Base-by-base conservation (phyloP, 2,329 filamentous ascomycete genomes). In the Talaromyces sp. region DNA sequence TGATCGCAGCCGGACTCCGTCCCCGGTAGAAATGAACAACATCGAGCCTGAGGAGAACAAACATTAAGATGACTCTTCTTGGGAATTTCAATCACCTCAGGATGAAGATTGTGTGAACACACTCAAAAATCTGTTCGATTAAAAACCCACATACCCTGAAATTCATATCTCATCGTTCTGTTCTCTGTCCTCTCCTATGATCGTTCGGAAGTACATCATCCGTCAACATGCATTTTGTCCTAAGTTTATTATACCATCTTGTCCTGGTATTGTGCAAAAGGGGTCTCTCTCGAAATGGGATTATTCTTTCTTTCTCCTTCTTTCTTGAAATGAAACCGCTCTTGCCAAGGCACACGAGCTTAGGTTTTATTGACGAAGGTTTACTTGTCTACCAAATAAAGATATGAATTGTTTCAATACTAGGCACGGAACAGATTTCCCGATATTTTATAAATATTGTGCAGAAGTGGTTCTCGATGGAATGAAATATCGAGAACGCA, bases 1-100 rank as follows among this genome's bases (percentile, higher is more conserved):
- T 22, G 64, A 66, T 47, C 64, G 52, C 11, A 59, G 59, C 9
- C 50, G 64, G 5, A 66, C 64, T 8, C 64, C 60, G 16, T 58
- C 50, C 9, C 64, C 60, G 13, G 64, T 66, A 3, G 64, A 66
- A 37, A 58, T 66, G 60, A 27, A 45, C 37, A 43, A 47, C 19
- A 39, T 62, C 27, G 45, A 37, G 31, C 19, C 33, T 19, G 52
- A 59, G 3, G 33, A 62, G 10, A 47, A 19, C 27, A 62, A 62
- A 2, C 24, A 31, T 37, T 62, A 37, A 47, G 19, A 47, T 39
- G 24, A n/a, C 10, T 41, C 24, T 13, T 5, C 13, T 13, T 9
- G n/a, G 3, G 14, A 16, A 22, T 13, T 27, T 11, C 37, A 22
- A 13, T 27, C n/a, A 14, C 24, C 39, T 16, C 33, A 11, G 33